phyloP scores from a whole-genome alignment of 768 basidiomycete species.

The Macrolepiota fuliginosa region DNA sequence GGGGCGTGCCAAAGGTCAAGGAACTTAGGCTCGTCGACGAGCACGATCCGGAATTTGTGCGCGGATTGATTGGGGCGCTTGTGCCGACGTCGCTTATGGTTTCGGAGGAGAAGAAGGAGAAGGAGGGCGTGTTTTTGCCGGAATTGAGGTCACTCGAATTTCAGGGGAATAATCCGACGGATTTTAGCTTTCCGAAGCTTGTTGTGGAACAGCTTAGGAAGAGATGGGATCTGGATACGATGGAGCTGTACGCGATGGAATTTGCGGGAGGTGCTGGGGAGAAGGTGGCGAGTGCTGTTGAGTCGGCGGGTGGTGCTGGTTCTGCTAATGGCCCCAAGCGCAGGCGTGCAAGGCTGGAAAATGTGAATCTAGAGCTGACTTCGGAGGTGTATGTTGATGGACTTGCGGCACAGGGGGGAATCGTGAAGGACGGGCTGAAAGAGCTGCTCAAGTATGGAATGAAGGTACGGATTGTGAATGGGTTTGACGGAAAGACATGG shows the following conservation, averaged over 20 bases:
- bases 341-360: neutral
- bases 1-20: conserved; percentile 1
- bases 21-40: conserved; percentile 8
- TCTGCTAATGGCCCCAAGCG: neutral
- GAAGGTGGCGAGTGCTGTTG: neutral
- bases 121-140: conserved; percentile 1
- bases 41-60: conserved; percentile 9
- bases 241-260: neutral
- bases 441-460: neutral
- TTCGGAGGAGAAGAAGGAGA: neutral
- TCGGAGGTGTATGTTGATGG: conserved; percentile 9
- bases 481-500: conserved; percentile 2
- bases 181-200: neutral
- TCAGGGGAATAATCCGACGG: conserved; percentile 3
- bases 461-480: conserved; percentile 5
- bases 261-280: neutral
- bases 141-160: conserved; percentile 5
- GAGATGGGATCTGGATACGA: conserved; percentile 1
- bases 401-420: neutral
- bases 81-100: neutral
- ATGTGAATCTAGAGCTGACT: conserved; percentile 7
- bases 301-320: no score
- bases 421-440: neutral
- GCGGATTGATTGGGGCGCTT: conserved; percentile 2
- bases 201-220: conserved; percentile 3